Base-by-base conservation (phyloP, 306 rosid genomes). In the Prunus mume region DNA sequence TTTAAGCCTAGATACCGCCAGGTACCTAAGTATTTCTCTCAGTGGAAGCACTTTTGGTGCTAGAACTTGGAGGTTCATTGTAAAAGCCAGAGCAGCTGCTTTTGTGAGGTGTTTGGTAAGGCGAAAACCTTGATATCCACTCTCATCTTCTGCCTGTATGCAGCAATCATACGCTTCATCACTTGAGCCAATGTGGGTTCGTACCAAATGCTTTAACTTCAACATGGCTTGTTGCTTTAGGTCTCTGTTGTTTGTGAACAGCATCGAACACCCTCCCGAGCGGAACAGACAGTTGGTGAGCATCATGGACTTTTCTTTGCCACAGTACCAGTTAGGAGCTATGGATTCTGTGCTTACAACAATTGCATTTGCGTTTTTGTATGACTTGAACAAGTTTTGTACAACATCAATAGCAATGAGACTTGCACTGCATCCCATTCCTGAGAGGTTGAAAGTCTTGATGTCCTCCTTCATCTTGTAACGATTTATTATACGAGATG, bases 371-470 rank as follows among this genome's bases (percentile, higher is more conserved):
- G 82, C 52, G 47, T 91, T 81, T 27, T 58, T 60, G 74, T 88
- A 10, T 0, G 86, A 68, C 80, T 90, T 86, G 80, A 93, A 90
- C 24, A 90, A 74, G 17, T 78, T 91, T 47, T 86, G 93, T 51
- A 91, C 97, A 22, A 93, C 69, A 55, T 91, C 98, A 24, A 93
- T 77, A 3, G 85, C 96, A 0, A 87, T 90, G 4, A 91, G 85
- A 56, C 97, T 93, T 6, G 91, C 96, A 71, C 97, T 91, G 65
- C 96, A 93, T 5, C 98, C 97, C 97, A 93, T 93, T 61, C 98
- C 98, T 0, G 98, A 55, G n/a, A 93, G 93, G 74, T 91, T 93
- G 76, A 86, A 83, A 6, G 87, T 72, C 76, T 88, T 91, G 1
- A 93, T 28, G 32, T 88, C 85, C n/a, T 88, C 83, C 70, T 90